These are phyloP conservation scores for Fusarium oligoseptatum DNA, from an alignment of 2,329 filamentous ascomycete species.

Conservation along the genomic window DNA sequence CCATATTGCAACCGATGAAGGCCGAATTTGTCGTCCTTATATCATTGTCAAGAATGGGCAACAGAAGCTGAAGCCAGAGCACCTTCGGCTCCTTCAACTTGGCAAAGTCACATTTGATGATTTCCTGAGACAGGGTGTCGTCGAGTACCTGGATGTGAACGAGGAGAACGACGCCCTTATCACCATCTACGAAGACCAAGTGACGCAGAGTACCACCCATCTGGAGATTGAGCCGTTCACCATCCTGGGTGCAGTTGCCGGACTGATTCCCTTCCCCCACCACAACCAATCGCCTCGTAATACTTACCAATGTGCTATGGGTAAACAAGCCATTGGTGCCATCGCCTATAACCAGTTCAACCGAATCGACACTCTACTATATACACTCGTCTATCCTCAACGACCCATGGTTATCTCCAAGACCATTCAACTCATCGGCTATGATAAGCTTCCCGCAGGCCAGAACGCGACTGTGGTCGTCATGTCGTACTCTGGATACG, in stretches of 20 bases:
- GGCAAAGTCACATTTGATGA: slow-evolving; percentile 93
- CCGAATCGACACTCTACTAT: slow-evolving; percentile 94
- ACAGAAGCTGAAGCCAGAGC: slow-evolving; percentile 82
- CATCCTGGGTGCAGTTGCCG: slow-evolving; percentile 93
- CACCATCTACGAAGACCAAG: slow-evolving; percentile 87
- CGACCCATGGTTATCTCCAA: slow-evolving; percentile 97
- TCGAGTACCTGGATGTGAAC: slow-evolving; percentile 98
- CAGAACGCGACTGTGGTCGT: slow-evolving; percentile 98
- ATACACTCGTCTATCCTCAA: slow-evolving; percentile 97
- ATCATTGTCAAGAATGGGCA: slow-evolving; percentile 93
- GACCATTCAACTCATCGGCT: slow-evolving; percentile 96
- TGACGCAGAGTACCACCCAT: slow-evolving; percentile 88
- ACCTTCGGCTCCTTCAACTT: slow-evolving; percentile 84
- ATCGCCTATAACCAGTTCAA: slow-evolving; percentile 99
- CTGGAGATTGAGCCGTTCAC: slow-evolving; percentile 99
- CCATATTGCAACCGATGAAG: slow-evolving; percentile 96
- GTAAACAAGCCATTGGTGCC: slow-evolving; percentile 98
- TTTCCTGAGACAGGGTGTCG: slow-evolving; percentile 88
- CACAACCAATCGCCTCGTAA: slow-evolving; percentile 99
- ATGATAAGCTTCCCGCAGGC: slow-evolving; percentile 95
- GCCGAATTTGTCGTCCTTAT: slow-evolving; percentile 93
- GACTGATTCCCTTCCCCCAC: slow-evolving; percentile 96
- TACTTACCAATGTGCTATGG: slow-evolving; percentile 99
- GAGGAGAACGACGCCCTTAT: slow-evolving; percentile 98
- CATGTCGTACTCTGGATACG: slow-evolving; percentile 99